phyloP scores from a whole-genome alignment of 257 asterid species.

The Petrea volubilis region DNA sequence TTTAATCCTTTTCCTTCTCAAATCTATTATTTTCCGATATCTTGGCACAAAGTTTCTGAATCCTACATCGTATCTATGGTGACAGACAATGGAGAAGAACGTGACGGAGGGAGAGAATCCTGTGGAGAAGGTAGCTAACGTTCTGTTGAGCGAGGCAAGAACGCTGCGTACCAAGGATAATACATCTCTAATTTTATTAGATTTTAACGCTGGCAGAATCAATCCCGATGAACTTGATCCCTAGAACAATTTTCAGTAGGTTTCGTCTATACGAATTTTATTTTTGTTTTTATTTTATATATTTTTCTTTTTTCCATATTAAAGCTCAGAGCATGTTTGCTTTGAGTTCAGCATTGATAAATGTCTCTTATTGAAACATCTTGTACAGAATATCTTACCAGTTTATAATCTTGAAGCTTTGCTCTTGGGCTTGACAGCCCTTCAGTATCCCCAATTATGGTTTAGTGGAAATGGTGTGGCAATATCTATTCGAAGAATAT shows the following conservation, averaged over 20 bases:
- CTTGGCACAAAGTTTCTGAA: background rate
- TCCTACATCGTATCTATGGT: background rate
- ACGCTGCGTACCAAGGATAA: slow-evolving; percentile 82
- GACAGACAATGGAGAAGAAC: slow-evolving; percentile 61
- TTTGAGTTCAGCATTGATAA: slow-evolving; percentile 13
- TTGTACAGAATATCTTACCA: slow-evolving; percentile 31
- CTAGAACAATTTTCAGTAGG: slow-evolving; percentile 21
- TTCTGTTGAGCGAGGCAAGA: slow-evolving; percentile 83
- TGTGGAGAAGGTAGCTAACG: slow-evolving; percentile 68
- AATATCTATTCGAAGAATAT: background rate
- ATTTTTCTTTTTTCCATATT: background rate
- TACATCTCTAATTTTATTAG: slow-evolving; percentile 80
- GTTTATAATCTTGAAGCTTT: background rate
- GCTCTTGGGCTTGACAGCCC: background rate
- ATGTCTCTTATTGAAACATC: slow-evolving; percentile 11
- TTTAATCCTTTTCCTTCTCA: background rate
- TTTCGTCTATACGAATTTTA: slow-evolving; percentile 24
- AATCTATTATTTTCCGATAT: background rate
- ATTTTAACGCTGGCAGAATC: slow-evolving; percentile 49
- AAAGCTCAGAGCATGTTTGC: slow-evolving; percentile 23
- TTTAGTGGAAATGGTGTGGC: background rate
- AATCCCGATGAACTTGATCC: slow-evolving; percentile 43
- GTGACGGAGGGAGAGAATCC: slow-evolving; percentile 35
- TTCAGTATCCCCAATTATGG: background rate
- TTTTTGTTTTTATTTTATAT: slow-evolving; percentile 1